Evolutionary conservation across 495 filamentous ascomycete species (phyloP), one percentile per base, ranked within the genome.

Genomic region (Hyphodiscus hymeniophilus): DNA sequence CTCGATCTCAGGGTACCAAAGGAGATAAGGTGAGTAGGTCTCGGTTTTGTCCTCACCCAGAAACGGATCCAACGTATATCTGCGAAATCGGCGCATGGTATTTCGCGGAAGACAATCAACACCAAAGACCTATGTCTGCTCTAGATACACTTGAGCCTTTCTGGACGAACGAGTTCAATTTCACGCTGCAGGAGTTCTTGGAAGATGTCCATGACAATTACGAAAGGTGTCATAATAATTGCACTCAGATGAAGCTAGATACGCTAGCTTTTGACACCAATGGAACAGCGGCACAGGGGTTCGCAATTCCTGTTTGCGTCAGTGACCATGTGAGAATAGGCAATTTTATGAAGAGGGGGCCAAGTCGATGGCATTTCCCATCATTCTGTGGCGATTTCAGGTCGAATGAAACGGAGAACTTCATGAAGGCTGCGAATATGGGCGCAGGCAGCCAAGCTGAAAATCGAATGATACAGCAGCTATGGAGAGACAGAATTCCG

Each of bases 61-160:
- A 45, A n/a, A 31, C 42, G n/a, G 42, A 45, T 31, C 42, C 42
- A 28, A 33, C 10, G 2, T 1, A 31, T 15, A 15, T 45, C 15
- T 45, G 42, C 42, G 11, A 32, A 13, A 28, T 31, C 10, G 42
- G 8, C 8, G 18, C 17, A 20, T 45, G 42, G 42, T 45, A 45
- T 20, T 45, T 45, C 28, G 7, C 34, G 6, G 34, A 15, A 38
- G 18, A 6, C 34, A 7, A 15, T 7, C 34, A 38, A 38, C 34
- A 38, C 18, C 7, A 17, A 11, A 38, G 34, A 17, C 13, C 34
- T 5, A 38, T 38, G 34, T 15, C n/a, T 38, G 34, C 13, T 17
- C 15, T 38, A 5, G 15, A 17, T 38, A 7, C 15, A 17, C 6
- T 38, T 17, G 34, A 38, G 34, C 7, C 13, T 38, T 38, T 38